Base-by-base conservation (phyloP, 2,329 filamentous ascomycete species). In the Fusarium denticulatum region DNA sequence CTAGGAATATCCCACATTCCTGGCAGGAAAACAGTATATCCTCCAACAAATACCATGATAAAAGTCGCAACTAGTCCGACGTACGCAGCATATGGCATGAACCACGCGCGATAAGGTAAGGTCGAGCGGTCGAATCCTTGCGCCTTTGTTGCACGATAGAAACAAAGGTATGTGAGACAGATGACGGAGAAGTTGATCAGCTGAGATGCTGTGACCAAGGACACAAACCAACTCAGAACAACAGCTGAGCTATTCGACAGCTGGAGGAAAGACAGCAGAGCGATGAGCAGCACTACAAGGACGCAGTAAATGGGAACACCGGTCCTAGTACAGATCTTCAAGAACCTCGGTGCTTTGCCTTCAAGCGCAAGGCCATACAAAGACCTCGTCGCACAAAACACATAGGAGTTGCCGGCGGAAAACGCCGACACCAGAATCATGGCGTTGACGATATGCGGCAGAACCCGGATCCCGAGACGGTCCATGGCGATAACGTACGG, bases 251-350 rank as follows among this genome's bases (percentile, higher is more conserved):
- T 86, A 70, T 89, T 87, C 13, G 89, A 92, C 24, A 96, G 87
- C 80, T 95, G 91, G 53, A 95, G 83, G 81, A 95, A 96, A 6
- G 91, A 89, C 16, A 97, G 83, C 12, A 94, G 85, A 3, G 92
- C 88, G 75, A 96, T 90, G 7, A 88, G 80, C 52, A 94, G 86
- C 1, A 93, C 92, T 34, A 91, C 81, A 4, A 81, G 72, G 43
- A 96, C 93, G 78, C 91, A 93, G 81, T 93, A 94, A 70, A 94
- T 87, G 0, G 94, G 94, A 0, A 96, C 91, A 52, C 93, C 92
- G 16, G 83, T 84, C 57, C 83, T 87, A 3, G 88, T 93, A 80
- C 90, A 93, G 36, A 82, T 88, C 4, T 86, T 87, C 45, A 94
- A 82, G 60, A 93, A 80, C 37, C 76, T 85, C 53, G 86, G 92